Percentiles rank a stretch among this genome's conserved stretches.
Conservation (phyloP, 192 early-diverging fungal species). For the Mortierella antarctica region DNA sequence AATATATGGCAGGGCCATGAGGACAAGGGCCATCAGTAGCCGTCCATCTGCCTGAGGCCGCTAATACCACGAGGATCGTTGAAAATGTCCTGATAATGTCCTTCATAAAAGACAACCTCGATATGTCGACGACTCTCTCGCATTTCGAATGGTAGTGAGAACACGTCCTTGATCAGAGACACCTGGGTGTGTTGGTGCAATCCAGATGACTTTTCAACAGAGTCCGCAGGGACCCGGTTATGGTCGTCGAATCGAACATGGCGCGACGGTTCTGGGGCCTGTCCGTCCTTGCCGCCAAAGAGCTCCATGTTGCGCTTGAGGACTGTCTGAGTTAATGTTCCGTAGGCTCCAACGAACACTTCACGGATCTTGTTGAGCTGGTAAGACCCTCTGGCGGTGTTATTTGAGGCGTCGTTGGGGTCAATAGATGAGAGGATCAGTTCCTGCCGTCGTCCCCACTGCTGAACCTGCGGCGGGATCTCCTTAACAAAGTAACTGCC, state of each 20-base stretch:
- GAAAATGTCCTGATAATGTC: slow-evolving; percentile 22
- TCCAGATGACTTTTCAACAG: slow-evolving; percentile 26
- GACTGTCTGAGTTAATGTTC: slow-evolving; percentile 4
- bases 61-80: slow-evolving; percentile 11
- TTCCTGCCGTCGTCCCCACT: background rate
- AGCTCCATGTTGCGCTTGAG: slow-evolving; percentile 4
- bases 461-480: background rate
- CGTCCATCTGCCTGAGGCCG: slow-evolving; percentile 9
- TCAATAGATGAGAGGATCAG: slow-evolving; percentile 11
- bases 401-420: slow-evolving; percentile 25
- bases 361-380: slow-evolving; percentile 12
- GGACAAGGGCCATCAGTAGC: too few relatives aligned
- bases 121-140: slow-evolving; percentile 20
- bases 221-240: slow-evolving; percentile 37
- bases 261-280: background rate
- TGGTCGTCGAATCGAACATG: slow-evolving; percentile 38
- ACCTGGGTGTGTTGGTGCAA: slow-evolving; percentile 20
- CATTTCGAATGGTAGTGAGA: slow-evolving; percentile 12
- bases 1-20: too few relatives aligned
- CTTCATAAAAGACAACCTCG: slow-evolving; percentile 23
- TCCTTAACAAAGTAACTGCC: slow-evolving; percentile 39
- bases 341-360: slow-evolving; percentile 20
- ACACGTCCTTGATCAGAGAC: slow-evolving; percentile 29
- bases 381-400: slow-evolving; percentile 23
- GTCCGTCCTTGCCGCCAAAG: slow-evolving; percentile 1